Evolutionary conservation across 2,329 filamentous ascomycete genomes (phyloP), one percentile per base, ranked within the genome.

Genomic region (Stemphylium beticola): DNA sequence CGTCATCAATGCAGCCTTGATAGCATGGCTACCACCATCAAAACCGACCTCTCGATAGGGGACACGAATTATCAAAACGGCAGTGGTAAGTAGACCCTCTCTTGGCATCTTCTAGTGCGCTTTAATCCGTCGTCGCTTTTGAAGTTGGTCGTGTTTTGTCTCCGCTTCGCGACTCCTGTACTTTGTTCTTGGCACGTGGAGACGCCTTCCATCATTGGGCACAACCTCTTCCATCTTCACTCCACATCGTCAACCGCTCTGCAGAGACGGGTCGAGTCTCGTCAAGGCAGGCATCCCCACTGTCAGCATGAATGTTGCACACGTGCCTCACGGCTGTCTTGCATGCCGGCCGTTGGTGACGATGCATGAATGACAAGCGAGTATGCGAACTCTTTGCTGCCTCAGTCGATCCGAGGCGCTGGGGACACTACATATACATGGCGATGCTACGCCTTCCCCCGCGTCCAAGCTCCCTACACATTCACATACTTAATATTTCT

Each of bases 11-110:
- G 72, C 68, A 48, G 60, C 55, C 42, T 45, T 54, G 48, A 67
- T 68, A 71, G 61, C 61, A 74, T 74, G 73, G 69, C 70, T 42
- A 58, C 64, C 38, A 59, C 62, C 60, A 69, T 74, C 53, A 72
- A 73, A 53, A 62, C 67, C 50, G 68, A 74, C 46, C 65, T 70
- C 50, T 69, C 66, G 18, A 63, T 62, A 39, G 67, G 65, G 55
- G 70, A 73, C 49, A 37, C 57, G 43, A 62, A 59, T 51, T 67
- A 67, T 60, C 60, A 70, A 58, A 68, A 71, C 57, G 66, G 72
- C 56, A 73, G 69, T 66, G 67, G 73, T 75, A 57, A 68, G 73
- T 69, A 44, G 31, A 39, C 38, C 44, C 53, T 56, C 52, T 58
- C 53, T 63, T 65, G 57, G 57, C 59, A 58, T 54, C 52, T 34